Conservation (phyloP, 306 rosid genomes). For the Prunus padus region DNA sequence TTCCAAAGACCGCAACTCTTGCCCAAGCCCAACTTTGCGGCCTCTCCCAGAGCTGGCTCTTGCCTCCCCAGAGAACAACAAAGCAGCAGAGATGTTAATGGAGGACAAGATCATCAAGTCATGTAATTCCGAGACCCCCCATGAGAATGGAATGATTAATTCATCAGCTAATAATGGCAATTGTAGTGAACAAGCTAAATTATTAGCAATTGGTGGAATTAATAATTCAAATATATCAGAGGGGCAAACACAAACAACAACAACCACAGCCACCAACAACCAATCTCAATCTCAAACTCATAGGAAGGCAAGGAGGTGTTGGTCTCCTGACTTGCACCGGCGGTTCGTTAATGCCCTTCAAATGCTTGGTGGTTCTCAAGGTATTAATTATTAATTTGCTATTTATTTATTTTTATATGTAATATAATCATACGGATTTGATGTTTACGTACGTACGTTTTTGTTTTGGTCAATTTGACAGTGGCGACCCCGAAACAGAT, state of each 20-base stretch:
- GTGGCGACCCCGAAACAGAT: slow-evolving; percentile 99
- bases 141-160: background rate
- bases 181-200: background rate
- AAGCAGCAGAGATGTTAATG: background rate
- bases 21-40: slow-evolving; percentile 27
- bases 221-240: background rate
- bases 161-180: background rate
- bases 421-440: background rate
- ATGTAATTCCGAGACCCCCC: slow-evolving; percentile 18
- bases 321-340: slow-evolving; percentile 99
- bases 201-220: background rate
- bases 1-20: slow-evolving; percentile 53
- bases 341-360: slow-evolving; percentile 96
- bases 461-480: slow-evolving; percentile 28
- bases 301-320: slow-evolving; percentile 93
- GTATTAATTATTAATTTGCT: slow-evolving; percentile 15
- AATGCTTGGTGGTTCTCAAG: slow-evolving; percentile 99
- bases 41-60: slow-evolving; percentile 78
- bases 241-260: background rate
- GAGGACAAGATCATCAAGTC: slow-evolving; percentile 35
- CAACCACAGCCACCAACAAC: background rate
- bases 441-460: background rate
- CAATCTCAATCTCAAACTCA: slow-evolving; percentile 50
- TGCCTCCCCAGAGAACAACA: slow-evolving; percentile 36
- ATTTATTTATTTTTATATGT: background rate